Conservation (phyloP, 352 stramenopile species). For the Blastocystis hominis region DNA sequence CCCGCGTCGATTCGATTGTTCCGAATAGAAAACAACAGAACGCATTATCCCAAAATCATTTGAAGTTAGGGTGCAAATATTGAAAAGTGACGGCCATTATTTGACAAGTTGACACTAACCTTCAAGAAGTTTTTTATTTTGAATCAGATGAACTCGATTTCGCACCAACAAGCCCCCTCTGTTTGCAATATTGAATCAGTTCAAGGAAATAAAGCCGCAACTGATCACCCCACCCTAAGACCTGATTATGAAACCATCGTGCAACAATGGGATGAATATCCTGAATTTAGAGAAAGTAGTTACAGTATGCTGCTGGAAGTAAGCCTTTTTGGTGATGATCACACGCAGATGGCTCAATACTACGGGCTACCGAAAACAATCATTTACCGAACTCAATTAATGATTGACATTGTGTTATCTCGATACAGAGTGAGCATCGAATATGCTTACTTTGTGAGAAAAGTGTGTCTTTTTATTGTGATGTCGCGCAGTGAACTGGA, state of each 20-base stretch:
- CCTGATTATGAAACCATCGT: not conserved
- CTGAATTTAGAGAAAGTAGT: not conserved
- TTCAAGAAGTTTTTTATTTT: too few relatives aligned
- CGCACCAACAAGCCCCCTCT: too few relatives aligned
- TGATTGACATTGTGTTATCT: not conserved
- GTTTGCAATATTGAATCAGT: too few relatives aligned
- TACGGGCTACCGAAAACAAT: not conserved
- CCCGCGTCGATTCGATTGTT: too few relatives aligned
- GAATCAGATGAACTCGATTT: too few relatives aligned
- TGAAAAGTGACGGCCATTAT: not conserved
- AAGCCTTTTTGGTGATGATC: not conserved
- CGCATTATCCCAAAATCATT: too few relatives aligned
- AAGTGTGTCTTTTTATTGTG: not conserved
- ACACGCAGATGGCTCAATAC: not conserved
- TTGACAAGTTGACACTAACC: not conserved
- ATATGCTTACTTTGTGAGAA: not conserved
- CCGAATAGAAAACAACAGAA: too few relatives aligned
- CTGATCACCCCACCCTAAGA: not conserved
- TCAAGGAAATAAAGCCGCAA: not conserved
- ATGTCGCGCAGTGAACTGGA: not conserved
- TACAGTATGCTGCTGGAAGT: not conserved
- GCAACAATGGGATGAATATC: not conserved
- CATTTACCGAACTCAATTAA: not conserved
- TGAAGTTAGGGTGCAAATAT: not conserved
- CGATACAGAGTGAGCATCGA: not conserved